Evolutionary conservation across 345 rosid species (phyloP).

Genomic region (Camelina laxa): DNA sequence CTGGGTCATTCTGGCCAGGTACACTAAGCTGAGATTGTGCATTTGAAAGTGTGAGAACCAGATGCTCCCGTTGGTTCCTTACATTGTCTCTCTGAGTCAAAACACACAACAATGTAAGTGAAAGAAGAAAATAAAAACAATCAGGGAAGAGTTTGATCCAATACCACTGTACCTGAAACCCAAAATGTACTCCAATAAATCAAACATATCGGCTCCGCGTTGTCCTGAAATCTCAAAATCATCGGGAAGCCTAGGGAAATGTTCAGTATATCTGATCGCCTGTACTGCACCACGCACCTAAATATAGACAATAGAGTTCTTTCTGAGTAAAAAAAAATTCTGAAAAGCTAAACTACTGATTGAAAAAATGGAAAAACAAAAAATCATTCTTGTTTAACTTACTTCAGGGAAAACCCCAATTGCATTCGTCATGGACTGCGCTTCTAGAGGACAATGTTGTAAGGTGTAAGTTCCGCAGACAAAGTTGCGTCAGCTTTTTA

Average conservation of each 20-base stretch:
- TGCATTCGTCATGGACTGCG: conserved; percentile 82
- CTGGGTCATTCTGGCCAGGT: conserved; percentile 75
- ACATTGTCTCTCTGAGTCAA: conserved; percentile 79
- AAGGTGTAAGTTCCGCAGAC: conserved; percentile 80
- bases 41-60: conserved; percentile 83
- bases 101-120: conserved; percentile 11
- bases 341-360: conserved; percentile 7
- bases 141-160: conserved; percentile 23
- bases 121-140: conserved; percentile 21
- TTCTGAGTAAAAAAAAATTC: conserved; percentile 29
- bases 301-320: conserved; percentile 35
- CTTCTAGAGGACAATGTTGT: conserved; percentile 90
- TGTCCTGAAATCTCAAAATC: conserved; percentile 71
- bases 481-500: conserved; percentile 64
- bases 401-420: conserved; percentile 93
- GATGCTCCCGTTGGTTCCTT: conserved; percentile 94
- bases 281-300: conserved; percentile 90
- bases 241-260: conserved; percentile 82
- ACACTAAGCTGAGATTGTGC: conserved; percentile 79
- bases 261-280: conserved; percentile 78
- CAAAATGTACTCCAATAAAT: conserved; percentile 84
- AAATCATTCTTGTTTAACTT: conserved; percentile 44
- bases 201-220: conserved; percentile 89
- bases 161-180: conserved; percentile 83
- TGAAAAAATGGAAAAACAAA: conserved; percentile 11